Conservation (phyloP, 495 filamentous ascomycete species). For the Penicilliopsis zonata region DNA sequence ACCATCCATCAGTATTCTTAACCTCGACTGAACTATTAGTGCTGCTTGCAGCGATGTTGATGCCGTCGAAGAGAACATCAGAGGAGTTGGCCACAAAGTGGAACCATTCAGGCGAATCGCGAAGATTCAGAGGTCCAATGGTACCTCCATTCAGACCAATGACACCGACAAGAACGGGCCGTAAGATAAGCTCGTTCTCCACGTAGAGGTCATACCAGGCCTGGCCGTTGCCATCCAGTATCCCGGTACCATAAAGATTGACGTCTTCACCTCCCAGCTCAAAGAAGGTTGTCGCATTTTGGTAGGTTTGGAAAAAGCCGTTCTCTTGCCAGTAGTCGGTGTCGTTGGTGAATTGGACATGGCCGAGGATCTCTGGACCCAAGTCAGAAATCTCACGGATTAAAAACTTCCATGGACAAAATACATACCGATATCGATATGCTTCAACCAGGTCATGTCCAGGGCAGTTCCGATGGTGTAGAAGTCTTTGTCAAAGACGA, state of each 20-base stretch:
- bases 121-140: conserved; percentile 47
- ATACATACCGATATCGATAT: conserved; percentile 44
- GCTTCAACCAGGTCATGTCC: conserved; percentile 49
- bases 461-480: conserved; percentile 55
- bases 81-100: conserved; percentile 57
- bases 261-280: conserved; percentile 56
- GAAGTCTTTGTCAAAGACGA: conserved; percentile 44
- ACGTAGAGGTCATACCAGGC: conserved; percentile 57
- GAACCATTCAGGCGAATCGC: conserved; percentile 56
- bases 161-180: conserved; percentile 50
- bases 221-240: conserved; percentile 54
- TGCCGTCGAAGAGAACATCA: conserved; percentile 53
- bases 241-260: conserved; percentile 54
- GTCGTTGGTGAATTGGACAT: conserved; percentile 49
- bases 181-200: conserved; percentile 39
- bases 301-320: conserved; percentile 46
- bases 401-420: too few relatives aligned
- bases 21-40: conserved; percentile 37
- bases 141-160: conserved; percentile 49
- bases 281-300: conserved; percentile 60
- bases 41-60: conserved; percentile 47
- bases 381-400: too few relatives aligned
- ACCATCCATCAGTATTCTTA: conserved; percentile 62
- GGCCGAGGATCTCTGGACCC: conserved; percentile 37
- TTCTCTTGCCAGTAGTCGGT: conserved; percentile 56